A percentile compares a stretch with the other conserved stretches of the same genome.
phyloP scores from a whole-genome alignment of 139 green algal species.

The Volvox africanus region DNA sequence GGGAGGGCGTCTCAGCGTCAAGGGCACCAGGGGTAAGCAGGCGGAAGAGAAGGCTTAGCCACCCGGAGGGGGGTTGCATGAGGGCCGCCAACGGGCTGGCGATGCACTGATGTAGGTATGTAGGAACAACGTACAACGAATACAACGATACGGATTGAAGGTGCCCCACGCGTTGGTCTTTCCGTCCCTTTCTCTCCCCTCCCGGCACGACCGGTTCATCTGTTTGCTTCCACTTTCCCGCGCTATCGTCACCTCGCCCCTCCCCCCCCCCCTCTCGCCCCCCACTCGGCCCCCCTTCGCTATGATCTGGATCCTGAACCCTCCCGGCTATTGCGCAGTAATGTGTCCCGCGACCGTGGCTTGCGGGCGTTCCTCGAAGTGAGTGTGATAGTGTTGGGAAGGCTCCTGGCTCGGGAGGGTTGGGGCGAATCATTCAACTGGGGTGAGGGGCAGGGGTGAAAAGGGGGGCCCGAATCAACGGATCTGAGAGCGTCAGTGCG shows the following conservation, averaged over 20 bases:
- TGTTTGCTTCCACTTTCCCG: no score
- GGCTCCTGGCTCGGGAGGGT: neutral
- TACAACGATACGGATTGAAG: no score
- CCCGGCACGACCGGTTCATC: no score
- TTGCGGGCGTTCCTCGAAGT: slow-evolving; percentile 83
- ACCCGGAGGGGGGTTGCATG: neutral
- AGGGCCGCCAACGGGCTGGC: no score
- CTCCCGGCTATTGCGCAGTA: slow-evolving; percentile 52
- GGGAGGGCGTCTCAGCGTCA: neutral
- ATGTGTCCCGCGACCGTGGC: slow-evolving; percentile 84
- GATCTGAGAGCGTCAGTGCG: no score
- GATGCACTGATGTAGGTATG: no score
- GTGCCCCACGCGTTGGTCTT: no score
- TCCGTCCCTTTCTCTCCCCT: no score
- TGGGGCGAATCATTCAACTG: no score
- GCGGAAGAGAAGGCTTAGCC: neutral
- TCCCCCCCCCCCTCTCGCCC: neutral
- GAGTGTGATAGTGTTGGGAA: neutral
- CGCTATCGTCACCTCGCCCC: neutral
- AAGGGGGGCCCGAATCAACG: no score
- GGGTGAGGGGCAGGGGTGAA: no score
- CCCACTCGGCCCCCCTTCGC: neutral
- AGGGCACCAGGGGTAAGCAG: neutral
- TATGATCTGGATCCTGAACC: neutral
- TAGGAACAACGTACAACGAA: no score